phyloP scores from a whole-genome alignment of 495 filamentous ascomycete species.

The Staphylotrichum longicolle region DNA sequence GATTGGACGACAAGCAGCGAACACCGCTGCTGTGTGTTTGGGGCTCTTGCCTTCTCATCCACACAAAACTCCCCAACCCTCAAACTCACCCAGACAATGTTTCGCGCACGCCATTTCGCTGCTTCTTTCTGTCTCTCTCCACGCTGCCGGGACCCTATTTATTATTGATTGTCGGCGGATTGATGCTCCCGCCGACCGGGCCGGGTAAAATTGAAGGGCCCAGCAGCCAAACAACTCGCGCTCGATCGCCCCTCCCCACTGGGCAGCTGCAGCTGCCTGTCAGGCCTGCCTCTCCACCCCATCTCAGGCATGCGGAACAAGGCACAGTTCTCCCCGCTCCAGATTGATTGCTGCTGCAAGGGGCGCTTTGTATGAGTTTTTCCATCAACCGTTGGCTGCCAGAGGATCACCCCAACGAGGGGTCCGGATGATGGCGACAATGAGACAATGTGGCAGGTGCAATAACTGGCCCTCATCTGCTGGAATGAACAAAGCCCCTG shows the following conservation, averaged over 20 bases:
- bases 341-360: conserved; percentile 14
- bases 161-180: background rate
- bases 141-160: background rate
- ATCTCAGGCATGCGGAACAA: conserved; percentile 18
- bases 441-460: conserved; percentile 2
- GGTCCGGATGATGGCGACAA: conserved; percentile 3
- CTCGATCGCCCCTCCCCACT: background rate
- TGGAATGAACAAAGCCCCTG: conserved; percentile 7
- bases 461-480: conserved; percentile 1
- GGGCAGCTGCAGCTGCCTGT: background rate
- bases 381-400: conserved; percentile 19
- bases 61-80: too few relatives aligned
- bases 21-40: background rate
- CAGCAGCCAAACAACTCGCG: background rate
- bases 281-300: background rate
- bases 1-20: conserved; percentile 8
- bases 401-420: conserved; percentile 1
- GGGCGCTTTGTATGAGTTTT: conserved; percentile 10
- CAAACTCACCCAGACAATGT: background rate
- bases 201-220: conserved; percentile 2
- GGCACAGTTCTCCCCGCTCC: conserved; percentile 12
- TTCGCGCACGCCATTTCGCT: too few relatives aligned
- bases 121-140: too few relatives aligned
- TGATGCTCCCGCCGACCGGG: conserved; percentile 1
- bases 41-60: too few relatives aligned